Evolutionary conservation across 2,329 filamentous ascomycete species (phyloP), one percentile per base, ranked within the genome.

Genomic region (Septoria petroselini): DNA sequence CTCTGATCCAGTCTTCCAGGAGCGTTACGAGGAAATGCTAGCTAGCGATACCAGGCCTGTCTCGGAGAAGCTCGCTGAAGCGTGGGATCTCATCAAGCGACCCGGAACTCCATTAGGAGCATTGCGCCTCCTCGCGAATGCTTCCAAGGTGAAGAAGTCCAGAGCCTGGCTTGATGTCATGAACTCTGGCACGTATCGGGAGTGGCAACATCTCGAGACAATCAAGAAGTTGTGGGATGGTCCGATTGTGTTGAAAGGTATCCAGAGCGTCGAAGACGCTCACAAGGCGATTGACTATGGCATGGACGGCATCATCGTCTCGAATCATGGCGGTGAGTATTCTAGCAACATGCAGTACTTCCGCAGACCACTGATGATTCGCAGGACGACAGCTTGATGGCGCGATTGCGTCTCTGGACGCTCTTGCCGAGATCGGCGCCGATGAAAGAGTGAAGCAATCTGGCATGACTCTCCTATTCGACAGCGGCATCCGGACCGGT

Each of bases 161-260:
- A 51, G 63, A 48, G 65, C 69, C 6, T 72, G 68, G 54, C 65
- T 64, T 0, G 65, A 61, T 15, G 52, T 68, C 0, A 53, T 71
- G 4, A 66, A 68, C 3, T 68, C 65, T 2, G 63, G 64, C 21
- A 57, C 54, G 7, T 58, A 60, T 29, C 62, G 64, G 7, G 71
- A 72, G 0, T 87, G 84, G 84, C 76, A 81, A 1, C 73, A 87
- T 30, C 64, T 87, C 27, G 70, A 72, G 17, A 70, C 79, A 25
- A 61, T 88, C 53, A 74, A 77, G 55, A 71, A 78, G 57, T 65
- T 83, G 50, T 88, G 84, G 82, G 75, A 82, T 52, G 82, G 82
- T 0, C 80, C 82, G 0, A 79, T 88, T 44, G 76, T 81, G 53
- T 71, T 81, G 29, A 84, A 85, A 65, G 82, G 81, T 0, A 80